phyloP scores from a whole-genome alignment of 345 rosid species.

The Physaria fendleri region DNA sequence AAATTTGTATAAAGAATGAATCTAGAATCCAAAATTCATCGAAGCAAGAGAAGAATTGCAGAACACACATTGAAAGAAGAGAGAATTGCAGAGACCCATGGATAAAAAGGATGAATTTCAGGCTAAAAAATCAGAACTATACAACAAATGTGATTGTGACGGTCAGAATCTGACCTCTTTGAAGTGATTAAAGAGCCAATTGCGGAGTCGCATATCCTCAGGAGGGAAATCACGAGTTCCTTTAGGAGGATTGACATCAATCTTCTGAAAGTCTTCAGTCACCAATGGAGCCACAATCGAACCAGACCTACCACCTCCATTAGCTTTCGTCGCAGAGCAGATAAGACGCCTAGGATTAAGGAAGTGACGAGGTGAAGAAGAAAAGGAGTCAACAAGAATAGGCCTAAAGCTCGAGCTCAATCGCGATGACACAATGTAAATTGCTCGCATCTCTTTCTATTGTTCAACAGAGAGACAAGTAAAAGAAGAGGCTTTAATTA shows the following conservation, averaged over 20 bases:
- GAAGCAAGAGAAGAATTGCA: neutral
- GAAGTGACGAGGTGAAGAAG: slow-evolving; percentile 8
- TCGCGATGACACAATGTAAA: slow-evolving; percentile 26
- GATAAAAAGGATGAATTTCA: no score
- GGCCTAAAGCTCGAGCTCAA: slow-evolving; percentile 35
- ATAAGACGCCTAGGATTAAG: slow-evolving; percentile 26
- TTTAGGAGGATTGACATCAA: slow-evolving; percentile 87
- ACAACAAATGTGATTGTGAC: no score
- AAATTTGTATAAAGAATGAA: neutral
- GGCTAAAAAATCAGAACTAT: no score
- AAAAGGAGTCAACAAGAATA: slow-evolving; percentile 6
- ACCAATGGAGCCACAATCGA: slow-evolving; percentile 45
- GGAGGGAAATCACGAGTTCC: slow-evolving; percentile 95
- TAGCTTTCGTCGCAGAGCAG: slow-evolving; percentile 33
- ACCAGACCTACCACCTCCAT: slow-evolving; percentile 52
- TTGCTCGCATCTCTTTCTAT: slow-evolving; percentile 19
- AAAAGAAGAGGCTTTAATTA: no score
- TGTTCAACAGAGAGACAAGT: no score
- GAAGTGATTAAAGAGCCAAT: slow-evolving; percentile 84
- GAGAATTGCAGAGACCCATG: neutral
- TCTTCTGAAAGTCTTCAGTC: slow-evolving; percentile 43
- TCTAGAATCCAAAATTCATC: neutral
- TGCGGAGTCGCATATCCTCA: slow-evolving; percentile 88
- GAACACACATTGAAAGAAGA: neutral
- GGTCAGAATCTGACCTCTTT: slow-evolving; percentile 42